These are phyloP conservation scores for Pseudoscleropodium purum DNA, from an alignment of 225 moss, liverwort and hornwort genomes.

Conservation along the genomic window DNA sequence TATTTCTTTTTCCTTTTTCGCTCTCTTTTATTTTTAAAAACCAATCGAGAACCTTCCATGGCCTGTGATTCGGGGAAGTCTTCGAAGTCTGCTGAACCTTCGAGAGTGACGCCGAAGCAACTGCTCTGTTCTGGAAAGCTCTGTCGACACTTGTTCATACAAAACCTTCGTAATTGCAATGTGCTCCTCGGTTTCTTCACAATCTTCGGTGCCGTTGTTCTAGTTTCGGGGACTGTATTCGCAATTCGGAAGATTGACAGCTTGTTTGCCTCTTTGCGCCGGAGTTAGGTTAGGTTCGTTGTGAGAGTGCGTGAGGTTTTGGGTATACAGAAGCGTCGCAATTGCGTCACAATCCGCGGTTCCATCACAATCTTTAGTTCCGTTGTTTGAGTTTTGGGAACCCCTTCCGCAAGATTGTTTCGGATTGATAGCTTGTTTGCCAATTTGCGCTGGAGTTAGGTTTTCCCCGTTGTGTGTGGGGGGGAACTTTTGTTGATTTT, in stretches of 20 bases:
- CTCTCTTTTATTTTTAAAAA: neutral
- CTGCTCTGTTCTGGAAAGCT: slow-evolving; percentile 2
- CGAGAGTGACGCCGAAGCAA: slow-evolving; percentile 13
- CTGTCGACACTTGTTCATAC: neutral
- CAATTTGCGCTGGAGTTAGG: neutral
- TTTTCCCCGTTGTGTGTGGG: neutral
- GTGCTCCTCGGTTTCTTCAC: no score
- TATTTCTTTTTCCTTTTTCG: neutral
- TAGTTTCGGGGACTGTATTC: neutral
- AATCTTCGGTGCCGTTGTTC: neutral
- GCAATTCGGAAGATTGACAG: neutral
- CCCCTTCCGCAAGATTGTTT: neutral
- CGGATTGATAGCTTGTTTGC: neutral
- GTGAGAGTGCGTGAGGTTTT: neutral
- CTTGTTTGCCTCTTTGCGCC: neutral
- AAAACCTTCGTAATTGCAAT: neutral
- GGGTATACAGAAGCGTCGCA: neutral
- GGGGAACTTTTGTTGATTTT: neutral
- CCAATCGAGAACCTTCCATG: neutral
- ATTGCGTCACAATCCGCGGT: no score
- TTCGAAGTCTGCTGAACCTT: neutral
- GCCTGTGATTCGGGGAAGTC: neutral
- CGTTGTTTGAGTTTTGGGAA: neutral
- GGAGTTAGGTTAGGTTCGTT: neutral
- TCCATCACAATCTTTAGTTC: neutral